Evolutionary conservation across 306 rosid genomes (phyloP), one percentile per base, ranked within the genome.

Genomic region (Vigna angularis): DNA sequence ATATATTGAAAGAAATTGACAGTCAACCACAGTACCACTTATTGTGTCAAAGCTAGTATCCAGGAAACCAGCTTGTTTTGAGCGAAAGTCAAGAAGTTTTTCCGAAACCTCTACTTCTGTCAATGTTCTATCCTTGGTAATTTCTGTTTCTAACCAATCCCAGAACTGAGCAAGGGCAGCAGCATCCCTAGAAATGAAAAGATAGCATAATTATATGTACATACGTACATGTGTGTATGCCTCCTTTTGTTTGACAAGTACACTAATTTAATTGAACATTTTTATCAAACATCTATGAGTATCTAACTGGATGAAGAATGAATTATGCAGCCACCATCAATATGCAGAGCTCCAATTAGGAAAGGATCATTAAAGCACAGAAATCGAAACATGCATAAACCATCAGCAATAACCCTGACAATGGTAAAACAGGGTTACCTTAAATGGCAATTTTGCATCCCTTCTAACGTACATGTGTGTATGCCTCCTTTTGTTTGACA

Each of bases 11-110:
- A 67, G 47, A 7, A 71, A 34, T 17, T 73, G 32, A 48, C 65
- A 34, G 81, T 44, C 57, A 85, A 88, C 89, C 91, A 73, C 93
- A 83, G 53, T 89, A 95, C 98, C 98, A 79, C 98, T 92, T 61
- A 95, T 95, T 62, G 98, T 95, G 74, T 95, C 98, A 80, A 95
- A 95, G 88, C 98, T 95, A 73, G 96, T 92, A 82, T 86, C 98
- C 48, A 95, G 72, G 86, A 95, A 95, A 82, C 98, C 98, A 81
- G 82, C 90, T 84, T 91, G 98, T 73, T 74, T 91, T 30, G 91
- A 86, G 79, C 97, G 98, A 77, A 95, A 91, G 83, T 92, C 97
- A 18, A 95, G 90, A 81, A 95, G 96, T 81, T 89, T 91, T 81
- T 92, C 92, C 36, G 98, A 88, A 85, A 87, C 98, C 30, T 91